Percentiles rank a stretch among this genome's conserved stretches.
Evolutionary conservation across 768 basidiomycete genomes (phyloP).

Genomic region (Amanita inopinata): DNA sequence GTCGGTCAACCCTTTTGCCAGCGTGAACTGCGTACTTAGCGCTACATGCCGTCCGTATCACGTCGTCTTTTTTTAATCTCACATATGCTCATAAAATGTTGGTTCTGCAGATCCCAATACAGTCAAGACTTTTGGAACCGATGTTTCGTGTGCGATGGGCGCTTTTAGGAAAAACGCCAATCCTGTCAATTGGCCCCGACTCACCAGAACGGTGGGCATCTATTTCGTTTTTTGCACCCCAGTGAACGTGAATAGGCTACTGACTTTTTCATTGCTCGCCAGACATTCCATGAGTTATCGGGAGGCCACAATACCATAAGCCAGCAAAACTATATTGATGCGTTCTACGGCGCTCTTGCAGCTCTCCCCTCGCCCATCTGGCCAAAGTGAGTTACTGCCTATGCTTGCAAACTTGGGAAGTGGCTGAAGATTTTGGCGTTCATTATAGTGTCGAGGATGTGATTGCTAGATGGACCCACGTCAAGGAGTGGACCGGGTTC

Average conservation of each 20-base stretch:
- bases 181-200: conserved; percentile 2
- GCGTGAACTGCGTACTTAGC: conserved; percentile 8
- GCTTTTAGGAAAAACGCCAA: neutral
- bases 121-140: neutral
- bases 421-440: too few species aligned
- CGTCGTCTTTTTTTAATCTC: neutral
- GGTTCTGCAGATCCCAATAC: too few species aligned
- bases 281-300: too few species aligned
- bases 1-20: conserved; percentile 2
- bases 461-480: too few species aligned
- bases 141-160: neutral
- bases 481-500: too few species aligned
- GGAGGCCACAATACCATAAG: too few species aligned
- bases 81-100: neutral
- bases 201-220: too few species aligned
- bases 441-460: too few species aligned
- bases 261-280: too few species aligned
- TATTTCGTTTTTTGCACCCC: too few species aligned
- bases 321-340: neutral
- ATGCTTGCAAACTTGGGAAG: too few species aligned
- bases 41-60: conserved; percentile 7
- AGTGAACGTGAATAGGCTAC: too few species aligned
- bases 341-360: neutral
- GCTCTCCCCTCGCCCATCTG: neutral
- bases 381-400: neutral